Conservation (phyloP, 1,284 basidiomycete genomes). For the Trichosporon ovoides region DNA sequence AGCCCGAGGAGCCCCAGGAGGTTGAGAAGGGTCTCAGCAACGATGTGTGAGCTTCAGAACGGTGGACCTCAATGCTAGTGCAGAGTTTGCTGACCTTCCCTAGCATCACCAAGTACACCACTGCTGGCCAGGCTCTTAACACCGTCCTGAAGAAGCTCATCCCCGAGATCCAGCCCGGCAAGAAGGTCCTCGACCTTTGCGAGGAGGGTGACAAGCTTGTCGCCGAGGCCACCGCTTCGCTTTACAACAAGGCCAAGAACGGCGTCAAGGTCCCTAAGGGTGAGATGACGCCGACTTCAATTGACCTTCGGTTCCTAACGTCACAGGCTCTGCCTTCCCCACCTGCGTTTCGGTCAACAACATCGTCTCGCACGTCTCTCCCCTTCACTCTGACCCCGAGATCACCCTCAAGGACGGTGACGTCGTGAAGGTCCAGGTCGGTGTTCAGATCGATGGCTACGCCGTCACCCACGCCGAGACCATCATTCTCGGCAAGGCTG, state of each 20-base stretch:
- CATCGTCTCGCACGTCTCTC: conserved; percentile 56
- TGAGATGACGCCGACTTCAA: conserved; percentile 33
- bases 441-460: conserved; percentile 89
- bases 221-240: conserved; percentile 72
- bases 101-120: conserved; percentile 57
- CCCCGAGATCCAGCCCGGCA: conserved; percentile 69
- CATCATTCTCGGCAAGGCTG: conserved; percentile 72
- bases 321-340: conserved; percentile 82
- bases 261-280: conserved; percentile 83
- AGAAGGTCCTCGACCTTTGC: conserved; percentile 79
- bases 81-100: conserved; percentile 8
- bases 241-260: conserved; percentile 87
- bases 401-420: conserved; percentile 84
- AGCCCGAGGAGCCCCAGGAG: conserved; percentile 33
- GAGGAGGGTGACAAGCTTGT: conserved; percentile 87
- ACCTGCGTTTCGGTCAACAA: conserved; percentile 87
- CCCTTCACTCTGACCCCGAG: conserved; percentile 54
- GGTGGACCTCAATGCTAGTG: not conserved
- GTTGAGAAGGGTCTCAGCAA: conserved; percentile 47
- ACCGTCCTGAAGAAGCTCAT: conserved; percentile 82
- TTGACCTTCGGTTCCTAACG: conserved; percentile 6
- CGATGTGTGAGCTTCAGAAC: conserved; percentile 39
- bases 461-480: conserved; percentile 71
- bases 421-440: conserved; percentile 91
- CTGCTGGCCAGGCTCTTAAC: conserved; percentile 83